These are phyloP conservation scores for Trichoderma pleuroti DNA, from an alignment of 2,329 filamentous ascomycete species.

Conservation along the genomic window DNA sequence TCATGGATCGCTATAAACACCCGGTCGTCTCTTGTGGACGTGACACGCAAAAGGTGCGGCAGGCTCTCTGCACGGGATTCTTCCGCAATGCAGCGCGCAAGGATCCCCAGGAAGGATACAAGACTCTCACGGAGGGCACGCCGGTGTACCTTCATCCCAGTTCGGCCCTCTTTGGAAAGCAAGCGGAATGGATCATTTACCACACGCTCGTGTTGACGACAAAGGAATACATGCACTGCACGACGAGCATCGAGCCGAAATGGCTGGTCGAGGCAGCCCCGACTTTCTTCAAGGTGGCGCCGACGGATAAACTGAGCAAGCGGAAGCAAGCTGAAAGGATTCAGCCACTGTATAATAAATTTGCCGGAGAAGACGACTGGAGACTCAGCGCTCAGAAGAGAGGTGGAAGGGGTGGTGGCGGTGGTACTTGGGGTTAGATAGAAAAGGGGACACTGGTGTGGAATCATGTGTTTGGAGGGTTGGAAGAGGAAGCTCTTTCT, in stretches of 20 bases:
- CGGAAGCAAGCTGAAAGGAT: constrained; percentile 92
- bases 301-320: constrained; percentile 82
- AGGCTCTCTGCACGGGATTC: constrained; percentile 88
- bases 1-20: constrained; percentile 90
- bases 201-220: constrained; percentile 87
- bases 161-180: constrained; percentile 90
- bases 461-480: neutral
- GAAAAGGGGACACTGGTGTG: neutral
- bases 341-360: constrained; percentile 91
- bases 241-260: constrained; percentile 90
- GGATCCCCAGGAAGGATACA: constrained; percentile 94
- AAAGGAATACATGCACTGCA: constrained; percentile 97
- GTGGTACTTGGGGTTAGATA: constrained; percentile 85
- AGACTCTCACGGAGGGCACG: constrained; percentile 92
- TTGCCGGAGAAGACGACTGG: constrained; percentile 92
- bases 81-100: constrained; percentile 95
- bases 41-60: constrained; percentile 80
- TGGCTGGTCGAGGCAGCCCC: constrained; percentile 94
- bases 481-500: neutral
- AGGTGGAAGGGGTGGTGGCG: constrained; percentile 77
- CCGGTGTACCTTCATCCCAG: constrained; percentile 92
- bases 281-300: constrained; percentile 96
- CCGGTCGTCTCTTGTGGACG: constrained; percentile 78
- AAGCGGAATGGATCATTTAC: constrained; percentile 94
- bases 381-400: constrained; percentile 82